Evolutionary conservation across 1,284 basidiomycete species (phyloP), one percentile per base, ranked within the genome.

Genomic region (Kalmanozyma brasiliensis): DNA sequence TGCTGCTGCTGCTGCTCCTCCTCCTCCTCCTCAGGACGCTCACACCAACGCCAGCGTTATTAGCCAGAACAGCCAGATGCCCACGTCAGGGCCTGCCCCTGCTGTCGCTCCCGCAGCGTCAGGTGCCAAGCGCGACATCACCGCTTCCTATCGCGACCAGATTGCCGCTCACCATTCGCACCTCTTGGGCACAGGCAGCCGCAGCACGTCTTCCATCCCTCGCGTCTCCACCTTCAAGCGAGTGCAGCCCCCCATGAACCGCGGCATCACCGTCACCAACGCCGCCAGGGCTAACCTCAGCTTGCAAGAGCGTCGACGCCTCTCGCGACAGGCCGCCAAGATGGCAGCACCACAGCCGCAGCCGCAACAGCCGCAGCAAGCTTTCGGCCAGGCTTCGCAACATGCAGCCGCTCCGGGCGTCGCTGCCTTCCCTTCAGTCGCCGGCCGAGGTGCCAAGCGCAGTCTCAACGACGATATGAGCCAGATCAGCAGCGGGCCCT

Each of bases 241-340:
- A 2, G 33, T 36, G 2, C 59, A n/a, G 14, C 63, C 63, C 8
- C 48, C 59, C 32, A 33, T 60, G 35, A 51, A 59, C 3, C 60
- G 61, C 13, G 46, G 44, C 42, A 38, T 49, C 46, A 65, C 61
- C 8, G 49, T 44, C 22, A 42, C 61, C 26, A 61, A 60, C 24
- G 48, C 47, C 17, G 44, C 52, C n/a, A 35, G 48, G 22, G 37
- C 57, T 43, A 59, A 64, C 24, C 61, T 77, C 24, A 74, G 67
- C 19, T 49, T 77, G 6, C 75, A 77, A 49, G 75, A 77, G 48
- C 75, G 75, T 41, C 73, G 75, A 49, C 69, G 75, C 22, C 60
- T 76, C 34, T 65, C 71, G 4, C 65, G 75, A 24, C 64, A 75
- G 40, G 58, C 53, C 9, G 63, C 64, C 45, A 71, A 53, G 52